Base-by-base conservation (phyloP, 768 basidiomycete species). In the Bullera alba region DNA sequence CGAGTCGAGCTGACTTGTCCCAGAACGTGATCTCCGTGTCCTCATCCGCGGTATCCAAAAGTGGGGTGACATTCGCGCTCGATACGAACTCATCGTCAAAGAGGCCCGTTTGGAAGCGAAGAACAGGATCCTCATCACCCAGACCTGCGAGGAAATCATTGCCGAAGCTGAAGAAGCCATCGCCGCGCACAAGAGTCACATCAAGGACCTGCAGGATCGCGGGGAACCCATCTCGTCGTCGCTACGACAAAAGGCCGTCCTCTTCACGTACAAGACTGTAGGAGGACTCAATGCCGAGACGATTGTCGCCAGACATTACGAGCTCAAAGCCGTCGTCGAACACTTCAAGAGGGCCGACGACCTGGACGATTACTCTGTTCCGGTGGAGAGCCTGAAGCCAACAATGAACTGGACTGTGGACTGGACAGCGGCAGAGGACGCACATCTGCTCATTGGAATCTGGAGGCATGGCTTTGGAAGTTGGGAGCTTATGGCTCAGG, bases 251-350 rank as follows among this genome's bases (percentile, higher is more conserved):
- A 96, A 96, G 72, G 95, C 95, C 0, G 87, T 97, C 37, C 79
- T 99, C 35, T 86, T 97, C 60, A 83, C 84, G 19, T 95, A 84
- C 76, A 81, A 86, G 54, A 84, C 83, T 42, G 89, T 96, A 46
- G 79, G 84, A 56, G 90, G 87, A 64, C 88, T 99, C 78, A 99
- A 99, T 70, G 95, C 95, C 12, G 95, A 97, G 73, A 97, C 95
- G 0, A 86, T 96, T 43, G 80, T 95, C 47, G 87, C 87, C 22
- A 82, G 95, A 27, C 77, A 85, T 68, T 83, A 85, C 30, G 91
- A 95, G 71, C 82, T 99, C 46, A 83, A 83, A 56, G 86, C 93
- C 42, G 78, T 97, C 22, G 87, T 82, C 74, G 82, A 83, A 60
- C 82, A 89, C 60, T 81, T 95, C 52, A 75, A 76, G 54, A 79